These are phyloP conservation scores for Diaporthe ilicicola DNA, from an alignment of 2,329 filamentous ascomycete species.

Conservation along the genomic window DNA sequence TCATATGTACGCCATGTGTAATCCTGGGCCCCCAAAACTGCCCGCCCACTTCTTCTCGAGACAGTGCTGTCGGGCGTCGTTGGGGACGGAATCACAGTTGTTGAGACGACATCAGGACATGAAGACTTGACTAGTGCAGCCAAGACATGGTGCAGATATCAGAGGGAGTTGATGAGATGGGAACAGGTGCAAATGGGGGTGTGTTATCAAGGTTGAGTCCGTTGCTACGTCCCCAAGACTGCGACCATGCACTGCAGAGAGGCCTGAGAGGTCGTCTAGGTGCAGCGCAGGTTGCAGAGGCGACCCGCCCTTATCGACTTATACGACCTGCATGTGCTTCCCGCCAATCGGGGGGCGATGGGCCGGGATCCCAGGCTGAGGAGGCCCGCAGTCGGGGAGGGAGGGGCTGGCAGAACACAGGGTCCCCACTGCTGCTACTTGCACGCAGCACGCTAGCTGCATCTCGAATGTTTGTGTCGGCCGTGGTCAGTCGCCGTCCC, in stretches of 20 bases:
- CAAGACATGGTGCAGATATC: neutral
- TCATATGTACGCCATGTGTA: neutral
- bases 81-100: neutral
- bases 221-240: neutral
- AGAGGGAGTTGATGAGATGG: neutral
- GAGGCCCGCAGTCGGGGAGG: neutral
- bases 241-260: constrained; percentile 6
- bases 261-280: too few species aligned
- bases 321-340: constrained; percentile 6
- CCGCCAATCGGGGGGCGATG: constrained; percentile 16
- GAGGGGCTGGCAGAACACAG: neutral
- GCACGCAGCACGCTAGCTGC: neutral
- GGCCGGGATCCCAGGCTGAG: constrained; percentile 8
- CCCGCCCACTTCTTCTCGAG: neutral
- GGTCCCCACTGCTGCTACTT: too few species aligned
- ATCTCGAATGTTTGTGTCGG: neutral
- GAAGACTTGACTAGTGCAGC: neutral
- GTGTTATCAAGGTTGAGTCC: constrained; percentile 10
- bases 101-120: too few species aligned
- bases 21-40: neutral
- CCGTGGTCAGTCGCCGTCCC: neutral
- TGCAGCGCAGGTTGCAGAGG: constrained; percentile 5
- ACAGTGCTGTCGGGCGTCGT: neutral
- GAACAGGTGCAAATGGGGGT: neutral
- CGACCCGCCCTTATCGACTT: constrained; percentile 22